Base-by-base conservation (phyloP, 2,329 filamentous ascomycete genomes). In the Penicillium sp. region DNA sequence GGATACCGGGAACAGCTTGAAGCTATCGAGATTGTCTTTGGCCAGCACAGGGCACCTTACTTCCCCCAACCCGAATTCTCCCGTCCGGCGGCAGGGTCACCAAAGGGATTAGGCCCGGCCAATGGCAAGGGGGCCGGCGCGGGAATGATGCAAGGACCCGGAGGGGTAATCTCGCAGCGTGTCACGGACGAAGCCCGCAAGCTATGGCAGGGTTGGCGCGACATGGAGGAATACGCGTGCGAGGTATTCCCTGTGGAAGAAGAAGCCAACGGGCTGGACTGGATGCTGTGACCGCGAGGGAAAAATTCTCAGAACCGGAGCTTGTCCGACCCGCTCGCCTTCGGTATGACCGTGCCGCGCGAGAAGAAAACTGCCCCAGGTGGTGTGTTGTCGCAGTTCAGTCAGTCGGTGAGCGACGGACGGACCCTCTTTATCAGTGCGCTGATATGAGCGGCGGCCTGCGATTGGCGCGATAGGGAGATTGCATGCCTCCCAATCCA, bases 181-280 rank as follows among this genome's bases (percentile, higher is more conserved):
- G 91, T 91, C 67, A 92, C 93, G 0, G 84, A 85, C 8, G 88
- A 92, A 68, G 91, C 93, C 1, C 82, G 94, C 64, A 85, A 90
- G 69, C 81, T 99, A 26, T 98, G 95, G 95, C 92, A 96, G 74
- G 95, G 93, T 4, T 92, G 92, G 68, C 85, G 95, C 58, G 91
- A 92, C 31, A 85, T 98, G 69, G 93, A 97, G 74, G 95, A 98
- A 78, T 99, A 98, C 75, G 94, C 94, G 1, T 85, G 91, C 53
- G 95, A 98, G 75, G 93, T 96, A 30, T 98, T 98, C 71, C 92
- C 92, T 0, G 85, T 97, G 13, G 95, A 99, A 77, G 95, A 99
- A 79, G 90, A 93, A 69, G 92, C 93, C 35, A 98, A 98, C 75
- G 94, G 94, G 5, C 81, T 95, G 72, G 92, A 90, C 17, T 99